phyloP scores from a whole-genome alignment of 2,329 filamentous ascomycete species.

The Ophiosphaerella herpotricha region DNA sequence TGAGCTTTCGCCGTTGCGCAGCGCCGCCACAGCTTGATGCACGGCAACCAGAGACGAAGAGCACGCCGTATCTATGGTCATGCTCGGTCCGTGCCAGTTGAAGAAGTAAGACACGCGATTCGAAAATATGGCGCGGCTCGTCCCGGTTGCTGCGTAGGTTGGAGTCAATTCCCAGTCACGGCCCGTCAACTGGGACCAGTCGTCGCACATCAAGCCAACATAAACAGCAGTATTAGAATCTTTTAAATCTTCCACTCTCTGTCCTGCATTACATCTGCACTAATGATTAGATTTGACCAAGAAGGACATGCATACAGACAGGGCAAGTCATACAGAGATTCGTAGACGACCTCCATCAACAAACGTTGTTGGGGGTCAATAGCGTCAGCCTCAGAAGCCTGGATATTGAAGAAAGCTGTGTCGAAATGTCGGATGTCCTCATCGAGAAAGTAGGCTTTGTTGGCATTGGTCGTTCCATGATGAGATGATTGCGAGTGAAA shows the following conservation, averaged over 20 bases:
- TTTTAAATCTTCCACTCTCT: not conserved
- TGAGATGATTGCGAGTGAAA: not conserved
- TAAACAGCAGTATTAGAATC: not conserved
- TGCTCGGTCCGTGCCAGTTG: conserved; percentile 23
- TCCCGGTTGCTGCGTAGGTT: not conserved
- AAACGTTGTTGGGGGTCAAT: conserved; percentile 27
- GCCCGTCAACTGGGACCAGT: not conserved
- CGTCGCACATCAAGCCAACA: not conserved
- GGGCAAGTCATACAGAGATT: conserved; percentile 13
- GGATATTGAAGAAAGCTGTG: conserved; percentile 18
- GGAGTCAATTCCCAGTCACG: conserved; percentile 1
- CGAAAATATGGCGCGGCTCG: conserved; percentile 9
- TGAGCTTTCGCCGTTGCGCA: conserved; percentile 11
- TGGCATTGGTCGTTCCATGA: not conserved
- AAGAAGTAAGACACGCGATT: conserved; percentile 27
- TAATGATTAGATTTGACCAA: not conserved
- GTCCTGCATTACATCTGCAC: conserved; percentile 3
- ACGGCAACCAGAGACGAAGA: conserved; percentile 24
- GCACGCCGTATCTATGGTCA: conserved; percentile 34
- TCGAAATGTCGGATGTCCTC: conserved; percentile 17
- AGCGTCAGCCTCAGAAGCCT: conserved; percentile 8
- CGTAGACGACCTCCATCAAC: conserved; percentile 21
- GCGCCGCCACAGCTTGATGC: conserved; percentile 32
- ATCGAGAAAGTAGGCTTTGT: conserved; percentile 5
- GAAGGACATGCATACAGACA: conserved; percentile 9